phyloP scores from a whole-genome alignment of 805 yeast species.

The Candida pseudofarinosa region DNA sequence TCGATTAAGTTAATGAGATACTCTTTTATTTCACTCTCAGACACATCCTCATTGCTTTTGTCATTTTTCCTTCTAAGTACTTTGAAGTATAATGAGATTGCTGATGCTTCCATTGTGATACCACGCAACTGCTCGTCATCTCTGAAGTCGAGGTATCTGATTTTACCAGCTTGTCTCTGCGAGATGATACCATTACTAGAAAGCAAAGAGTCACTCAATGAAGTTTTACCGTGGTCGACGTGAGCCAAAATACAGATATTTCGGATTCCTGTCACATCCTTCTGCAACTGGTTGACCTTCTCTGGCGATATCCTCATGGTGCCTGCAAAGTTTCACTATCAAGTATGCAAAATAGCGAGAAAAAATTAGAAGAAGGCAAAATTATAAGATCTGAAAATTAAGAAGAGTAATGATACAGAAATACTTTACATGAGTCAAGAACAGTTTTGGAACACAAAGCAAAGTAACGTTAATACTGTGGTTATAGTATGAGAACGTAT shows the following conservation, averaged over 20 bases:
- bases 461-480: too few species aligned
- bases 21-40: conserved; percentile 47
- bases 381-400: too few species aligned
- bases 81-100: conserved; percentile 87
- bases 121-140: conserved; percentile 96
- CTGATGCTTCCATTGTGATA: conserved; percentile 96
- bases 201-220: conserved; percentile 83
- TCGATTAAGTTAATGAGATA: conserved; percentile 88
- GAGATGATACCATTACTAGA: conserved; percentile 97
- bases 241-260: conserved; percentile 96
- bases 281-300: conserved; percentile 63
- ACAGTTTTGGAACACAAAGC: too few species aligned
- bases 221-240: conserved; percentile 98
- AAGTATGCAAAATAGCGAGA: too few species aligned
- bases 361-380: too few species aligned
- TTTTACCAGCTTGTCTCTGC: conserved; percentile 91
- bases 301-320: conserved; percentile 58
- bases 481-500: too few species aligned
- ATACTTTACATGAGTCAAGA: too few species aligned
- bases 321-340: too few species aligned
- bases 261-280: conserved; percentile 64
- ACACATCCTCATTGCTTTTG: conserved; percentile 16
- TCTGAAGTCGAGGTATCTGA: conserved; percentile 86
- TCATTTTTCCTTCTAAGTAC: conserved; percentile 44
- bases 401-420: too few species aligned